Evolutionary conservation across 106 monocot species (phyloP).

Genomic region (Hemerocallis citrina): DNA sequence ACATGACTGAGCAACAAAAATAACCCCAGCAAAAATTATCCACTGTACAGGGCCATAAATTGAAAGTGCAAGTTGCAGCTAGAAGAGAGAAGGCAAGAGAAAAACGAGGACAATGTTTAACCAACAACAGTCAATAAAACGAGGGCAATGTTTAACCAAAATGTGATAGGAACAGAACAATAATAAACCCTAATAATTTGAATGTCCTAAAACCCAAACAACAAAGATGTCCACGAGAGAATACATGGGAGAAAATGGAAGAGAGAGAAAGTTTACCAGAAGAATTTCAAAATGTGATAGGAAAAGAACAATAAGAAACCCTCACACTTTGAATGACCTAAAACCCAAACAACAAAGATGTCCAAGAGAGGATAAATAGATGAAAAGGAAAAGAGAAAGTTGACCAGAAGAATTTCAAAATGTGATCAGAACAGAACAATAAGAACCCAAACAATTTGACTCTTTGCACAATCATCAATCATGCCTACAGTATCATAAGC

Average conservation of each 20-base stretch:
- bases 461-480: not conserved
- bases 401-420: not conserved
- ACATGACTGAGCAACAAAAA: not conserved
- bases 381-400: not conserved
- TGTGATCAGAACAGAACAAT: not conserved
- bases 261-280: not conserved
- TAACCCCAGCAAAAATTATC: not conserved
- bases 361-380: not conserved
- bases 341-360: not conserved
- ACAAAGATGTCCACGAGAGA: not conserved
- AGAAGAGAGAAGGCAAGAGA: not conserved
- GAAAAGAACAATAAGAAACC: not conserved
- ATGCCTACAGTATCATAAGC: conserved; percentile 5
- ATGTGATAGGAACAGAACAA: too few relatives aligned
- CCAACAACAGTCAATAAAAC: too few relatives aligned
- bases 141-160: too few relatives aligned
- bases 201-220: too few relatives aligned
- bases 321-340: not conserved
- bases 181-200: too few relatives aligned
- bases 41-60: not conserved
- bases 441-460: not conserved
- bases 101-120: not conserved
- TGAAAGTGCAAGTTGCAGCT: not conserved
- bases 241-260: not conserved
- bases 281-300: not conserved